These are phyloP conservation scores for Sphagnum magellanicum DNA, from an alignment of 228 moss, liverwort and hornwort species.

Conservation along the genomic window DNA sequence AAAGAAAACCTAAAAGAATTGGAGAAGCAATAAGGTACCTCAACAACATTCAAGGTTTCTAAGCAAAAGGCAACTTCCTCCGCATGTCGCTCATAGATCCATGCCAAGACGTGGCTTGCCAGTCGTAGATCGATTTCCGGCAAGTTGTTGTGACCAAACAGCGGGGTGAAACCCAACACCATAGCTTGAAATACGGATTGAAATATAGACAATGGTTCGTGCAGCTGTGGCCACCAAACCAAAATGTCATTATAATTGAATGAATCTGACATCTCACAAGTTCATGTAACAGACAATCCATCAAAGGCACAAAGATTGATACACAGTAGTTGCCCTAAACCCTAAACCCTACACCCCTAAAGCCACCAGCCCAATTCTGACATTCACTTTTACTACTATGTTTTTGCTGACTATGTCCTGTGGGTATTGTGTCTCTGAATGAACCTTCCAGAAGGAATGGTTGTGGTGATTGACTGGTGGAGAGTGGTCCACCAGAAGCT, in stretches of 20 bases:
- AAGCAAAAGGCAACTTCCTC: constrained; percentile 81
- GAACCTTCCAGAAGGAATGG: constrained; percentile 81
- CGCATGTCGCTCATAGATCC: constrained; percentile 89
- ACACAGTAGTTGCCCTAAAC: not conserved
- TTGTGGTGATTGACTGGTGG: constrained; percentile 61
- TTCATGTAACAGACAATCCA: not conserved
- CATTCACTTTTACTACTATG: no score
- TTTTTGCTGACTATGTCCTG: no score
- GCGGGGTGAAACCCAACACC: constrained; percentile 95
- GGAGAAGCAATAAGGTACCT: constrained; percentile 33
- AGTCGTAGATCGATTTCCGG: constrained; percentile 95
- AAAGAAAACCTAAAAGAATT: not conserved
- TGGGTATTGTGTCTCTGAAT: not conserved
- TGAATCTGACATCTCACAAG: not conserved
- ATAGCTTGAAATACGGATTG: constrained; percentile 98
- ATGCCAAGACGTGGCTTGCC: constrained; percentile 84
- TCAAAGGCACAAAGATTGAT: not conserved
- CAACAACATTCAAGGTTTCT: constrained; percentile 84
- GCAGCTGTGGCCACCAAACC: constrained; percentile 35
- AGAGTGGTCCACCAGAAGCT: constrained; percentile 85
- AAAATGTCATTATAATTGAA: not conserved
- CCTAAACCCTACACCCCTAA: no score
- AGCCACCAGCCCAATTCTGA: no score
- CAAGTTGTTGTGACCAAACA: constrained; percentile 86
- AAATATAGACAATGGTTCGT: constrained; percentile 84